Base-by-base conservation (phyloP, 2,329 filamentous ascomycete species). In the Fusarium buharicum region DNA sequence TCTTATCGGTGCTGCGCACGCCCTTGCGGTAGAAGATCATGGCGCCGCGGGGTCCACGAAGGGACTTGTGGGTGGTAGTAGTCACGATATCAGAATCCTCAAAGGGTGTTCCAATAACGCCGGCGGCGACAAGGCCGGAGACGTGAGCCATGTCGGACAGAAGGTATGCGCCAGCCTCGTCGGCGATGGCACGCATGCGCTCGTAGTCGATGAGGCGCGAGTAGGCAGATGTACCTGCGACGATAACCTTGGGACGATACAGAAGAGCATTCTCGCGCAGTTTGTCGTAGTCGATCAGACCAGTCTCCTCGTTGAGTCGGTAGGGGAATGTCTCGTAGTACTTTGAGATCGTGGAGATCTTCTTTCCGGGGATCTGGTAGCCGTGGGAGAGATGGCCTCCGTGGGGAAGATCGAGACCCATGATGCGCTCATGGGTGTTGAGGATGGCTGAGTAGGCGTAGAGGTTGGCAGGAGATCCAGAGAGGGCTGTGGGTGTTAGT, bases 1-100 rank as follows among this genome's bases (percentile, higher is more conserved):
- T 93, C 54, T 89, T 92, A 83, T 95, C 96, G 62, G 88, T 80
- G 76, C 86, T 88, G 69, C 93, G 85, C 37, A 96, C 90, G 63
- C 94, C 94, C 78, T 92, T 94, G 72, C 94, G 90, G 87, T 89
- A 97, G 85, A 98, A 98, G 77, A 98, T 98, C 89, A 98, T 92
- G 73, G 94, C 93, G 66, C 94, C 94, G 72, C 94, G 88, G 46
- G 94, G 94, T 37, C 94, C 94, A 74, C 94, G 90, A 58, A 98
- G 86, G 48, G 91, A 96, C 83, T 98, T 98, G 85, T 98, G 94
- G 41, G 92, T 97, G 22, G 94, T 98, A n/a, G 94, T 98, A 33
- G 94, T 97, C 59, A 98, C 94, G 52, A 98, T 89, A 75, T 97
- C 94, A 58, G 92, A 90, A 76, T 90, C 88, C 64, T 86, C 86